These are phyloP conservation scores for Chalciporus sphaerocephalus DNA, from an alignment of 768 basidiomycete species.

Conservation along the genomic window DNA sequence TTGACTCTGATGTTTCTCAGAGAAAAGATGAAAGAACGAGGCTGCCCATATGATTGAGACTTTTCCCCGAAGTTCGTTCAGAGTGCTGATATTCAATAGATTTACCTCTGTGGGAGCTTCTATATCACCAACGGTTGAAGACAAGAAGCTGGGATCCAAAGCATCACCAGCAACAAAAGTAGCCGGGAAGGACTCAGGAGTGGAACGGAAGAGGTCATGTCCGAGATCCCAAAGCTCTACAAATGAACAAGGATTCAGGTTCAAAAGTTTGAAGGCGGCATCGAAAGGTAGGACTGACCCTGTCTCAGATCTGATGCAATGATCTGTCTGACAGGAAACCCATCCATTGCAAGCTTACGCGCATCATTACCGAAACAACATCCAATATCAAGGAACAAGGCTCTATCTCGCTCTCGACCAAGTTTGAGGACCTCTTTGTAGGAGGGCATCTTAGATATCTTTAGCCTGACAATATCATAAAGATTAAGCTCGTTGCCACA, in stretches of 20 bases:
- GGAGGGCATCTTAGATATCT: conserved; percentile 15
- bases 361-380: conserved; percentile 44
- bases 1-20: conserved; percentile 21
- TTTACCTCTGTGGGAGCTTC: conserved; percentile 19
- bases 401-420: conserved; percentile 32
- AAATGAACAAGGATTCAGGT: not conserved
- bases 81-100: conserved; percentile 33
- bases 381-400: conserved; percentile 43
- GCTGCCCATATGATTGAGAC: conserved; percentile 48
- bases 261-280: not conserved
- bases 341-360: conserved; percentile 39
- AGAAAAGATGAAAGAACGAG: conserved; percentile 42
- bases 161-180: conserved; percentile 53
- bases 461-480: conserved; percentile 12
- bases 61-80: conserved; percentile 44
- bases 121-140: conserved; percentile 20
- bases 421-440: conserved; percentile 33
- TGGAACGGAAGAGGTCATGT: conserved; percentile 55
- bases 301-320: conserved; percentile 37
- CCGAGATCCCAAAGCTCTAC: conserved; percentile 60
- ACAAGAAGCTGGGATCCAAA: conserved; percentile 44
- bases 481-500: not conserved
- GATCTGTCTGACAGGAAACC: conserved; percentile 36
- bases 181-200: conserved; percentile 48
- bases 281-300: conserved; percentile 23